Conservation (phyloP, 176 grass and related monocot genomes). For the Secale cereale region DNA sequence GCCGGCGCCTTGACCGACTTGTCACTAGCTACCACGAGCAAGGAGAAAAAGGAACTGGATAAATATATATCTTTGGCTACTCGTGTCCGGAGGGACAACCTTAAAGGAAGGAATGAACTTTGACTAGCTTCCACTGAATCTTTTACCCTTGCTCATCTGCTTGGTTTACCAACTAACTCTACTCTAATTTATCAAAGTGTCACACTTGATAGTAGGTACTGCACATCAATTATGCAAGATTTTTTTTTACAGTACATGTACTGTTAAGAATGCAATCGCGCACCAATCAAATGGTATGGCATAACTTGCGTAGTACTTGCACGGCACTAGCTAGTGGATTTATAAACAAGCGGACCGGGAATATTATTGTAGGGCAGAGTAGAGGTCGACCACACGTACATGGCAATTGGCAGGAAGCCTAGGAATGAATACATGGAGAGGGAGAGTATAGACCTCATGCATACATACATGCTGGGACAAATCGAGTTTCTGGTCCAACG, state of each 20-base stretch:
- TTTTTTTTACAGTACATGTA: not conserved
- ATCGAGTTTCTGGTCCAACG: constrained; percentile 39
- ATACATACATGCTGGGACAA: constrained; percentile 3
- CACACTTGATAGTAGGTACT: not conserved
- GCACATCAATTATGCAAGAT: too few relatives aligned
- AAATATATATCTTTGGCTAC: not conserved
- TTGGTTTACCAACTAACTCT: constrained; percentile 8
- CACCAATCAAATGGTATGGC: not conserved
- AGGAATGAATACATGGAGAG: not conserved
- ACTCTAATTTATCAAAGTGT: not conserved
- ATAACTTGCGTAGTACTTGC: not conserved
- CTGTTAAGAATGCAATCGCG: not conserved
- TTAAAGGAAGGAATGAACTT: constrained; percentile 28
- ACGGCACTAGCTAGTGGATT: not conserved
- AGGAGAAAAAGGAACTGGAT: not conserved
- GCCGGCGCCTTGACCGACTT: not conserved
- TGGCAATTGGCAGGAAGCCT: not conserved
- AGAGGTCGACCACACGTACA: constrained; percentile 1
- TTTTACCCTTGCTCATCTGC: not conserved
- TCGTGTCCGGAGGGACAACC: constrained; percentile 4
- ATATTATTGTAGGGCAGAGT: not conserved
- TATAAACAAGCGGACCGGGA: constrained; percentile 29
- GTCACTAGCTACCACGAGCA: constrained; percentile 20
- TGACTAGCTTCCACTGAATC: not conserved
- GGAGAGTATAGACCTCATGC: not conserved